Evolutionary conservation across 306 rosid species (phyloP).

Genomic region (Ormosia semicastrata): DNA sequence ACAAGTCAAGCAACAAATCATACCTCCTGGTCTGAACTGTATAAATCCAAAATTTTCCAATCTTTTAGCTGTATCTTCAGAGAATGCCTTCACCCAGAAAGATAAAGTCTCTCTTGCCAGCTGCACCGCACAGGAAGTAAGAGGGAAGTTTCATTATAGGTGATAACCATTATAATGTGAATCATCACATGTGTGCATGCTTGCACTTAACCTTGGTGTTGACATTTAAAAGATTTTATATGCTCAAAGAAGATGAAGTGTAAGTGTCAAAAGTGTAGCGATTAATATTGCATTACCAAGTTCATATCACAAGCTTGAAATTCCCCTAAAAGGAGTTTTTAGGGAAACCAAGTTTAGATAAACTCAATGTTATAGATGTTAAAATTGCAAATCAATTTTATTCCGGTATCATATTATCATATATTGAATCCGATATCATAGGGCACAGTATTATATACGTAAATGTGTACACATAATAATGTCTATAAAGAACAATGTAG

Average conservation of each 20-base stretch:
- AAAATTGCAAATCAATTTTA: neutral
- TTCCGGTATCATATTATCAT: neutral
- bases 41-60: conserved; percentile 98
- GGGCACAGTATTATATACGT: neutral
- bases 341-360: neutral
- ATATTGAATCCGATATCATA: neutral
- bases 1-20: conserved; percentile 20
- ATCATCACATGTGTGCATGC: conserved; percentile 2
- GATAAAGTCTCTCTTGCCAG: conserved; percentile 97
- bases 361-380: neutral
- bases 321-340: neutral
- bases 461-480: neutral
- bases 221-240: neutral
- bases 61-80: conserved; percentile 98
- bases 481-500: neutral
- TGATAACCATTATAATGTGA: conserved; percentile 10
- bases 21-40: conserved; percentile 99
- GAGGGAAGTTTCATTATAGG: conserved; percentile 17
- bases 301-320: neutral
- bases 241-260: neutral
- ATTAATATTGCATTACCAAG: neutral
- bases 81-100: conserved; percentile 99
- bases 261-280: neutral
- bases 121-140: conserved; percentile 44
- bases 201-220: conserved; percentile 6